These are phyloP conservation scores for Jasminum sambac DNA, from an alignment of 257 asterid species.

Conservation along the genomic window DNA sequence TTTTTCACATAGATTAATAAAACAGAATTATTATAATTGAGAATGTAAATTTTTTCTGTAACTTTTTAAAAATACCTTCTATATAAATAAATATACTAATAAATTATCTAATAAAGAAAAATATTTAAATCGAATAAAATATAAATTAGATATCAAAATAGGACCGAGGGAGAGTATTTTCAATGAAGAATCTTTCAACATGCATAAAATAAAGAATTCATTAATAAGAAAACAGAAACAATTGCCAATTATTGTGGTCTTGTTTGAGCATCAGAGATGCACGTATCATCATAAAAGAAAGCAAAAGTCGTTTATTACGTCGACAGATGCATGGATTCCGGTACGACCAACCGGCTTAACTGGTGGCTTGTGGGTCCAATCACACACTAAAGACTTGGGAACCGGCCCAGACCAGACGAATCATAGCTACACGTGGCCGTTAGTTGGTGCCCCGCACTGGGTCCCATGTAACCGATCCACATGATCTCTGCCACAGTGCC, in stretches of 20 bases:
- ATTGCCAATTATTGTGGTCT: background rate
- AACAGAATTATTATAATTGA: no score
- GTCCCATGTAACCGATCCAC: slow-evolving; percentile 26
- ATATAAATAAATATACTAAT: no score
- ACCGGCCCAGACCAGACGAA: slow-evolving; percentile 1
- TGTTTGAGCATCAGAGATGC: background rate
- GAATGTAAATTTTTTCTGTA: no score
- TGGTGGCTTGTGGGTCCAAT: slow-evolving; percentile 8
- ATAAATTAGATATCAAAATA: no score
- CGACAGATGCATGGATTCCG: slow-evolving; percentile 20
- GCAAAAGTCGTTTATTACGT: slow-evolving; percentile 25
- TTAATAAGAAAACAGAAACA: background rate
- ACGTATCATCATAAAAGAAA: background rate
- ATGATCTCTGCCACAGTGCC: slow-evolving; percentile 31
- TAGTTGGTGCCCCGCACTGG: background rate
- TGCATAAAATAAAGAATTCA: no score
- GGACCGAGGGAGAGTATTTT: no score
- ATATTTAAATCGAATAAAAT: no score
- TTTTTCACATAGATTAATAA: no score
- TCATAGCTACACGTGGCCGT: slow-evolving; percentile 32
- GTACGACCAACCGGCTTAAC: slow-evolving; percentile 24
- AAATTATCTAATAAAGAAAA: no score
- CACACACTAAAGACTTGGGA: background rate
- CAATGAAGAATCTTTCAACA: no score
- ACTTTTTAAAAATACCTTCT: no score